Base-by-base conservation (phyloP, 2,329 filamentous ascomycete genomes). In the Graphilbum fragrans region DNA sequence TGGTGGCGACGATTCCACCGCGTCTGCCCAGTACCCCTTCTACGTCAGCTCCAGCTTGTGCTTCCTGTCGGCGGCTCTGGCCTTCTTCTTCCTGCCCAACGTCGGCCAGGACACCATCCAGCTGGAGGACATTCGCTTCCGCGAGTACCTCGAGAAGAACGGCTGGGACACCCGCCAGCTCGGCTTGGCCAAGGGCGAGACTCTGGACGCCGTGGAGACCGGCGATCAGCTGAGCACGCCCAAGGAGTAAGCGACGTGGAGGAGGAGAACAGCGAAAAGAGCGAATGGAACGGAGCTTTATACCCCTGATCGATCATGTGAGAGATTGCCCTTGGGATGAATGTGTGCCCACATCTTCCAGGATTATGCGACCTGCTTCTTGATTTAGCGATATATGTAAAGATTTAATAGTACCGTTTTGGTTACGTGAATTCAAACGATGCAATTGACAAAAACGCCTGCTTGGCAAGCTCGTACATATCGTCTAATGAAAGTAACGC, bases 31-130 rank as follows among this genome's bases (percentile, higher is more conserved):
- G 56, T 86, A 93, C 50, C 87, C 87, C 0, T 95, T 94, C 64
- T 94, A 79, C 59, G 85, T 95, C n/a, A 80, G 80, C 2, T 82
- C 80, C 32, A 67, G 74, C 20, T 60, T 94, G 42, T 92, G 85
- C 50, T 60, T 93, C n/a, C 65, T 94, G 38, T 80, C 78, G 2
- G 86, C 84, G 0, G 60, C 64, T 10, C 57, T 88, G 22, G 74
- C 66, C 2, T 63, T 82, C 9, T 74, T 86, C 51, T 71, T 73
- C 44, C 59, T 94, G 38, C 88, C 88, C 0, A 64, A 84, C 37
- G 82, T 95, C 46, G 78, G 78, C n/a, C 72, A 93, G 62, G 82
- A 94, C 52, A 94, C 86, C 0, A 93, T 95, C 47, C 74, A 79
- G 1, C 54, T 71, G 16, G 88, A 95, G 59, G 87, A 95, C 53